Percentiles rank a stretch among this genome's conserved stretches.
Evolutionary conservation across 2,329 filamentous ascomycete species (phyloP).

Genomic region (Stagonosporopsis vannaccii): DNA sequence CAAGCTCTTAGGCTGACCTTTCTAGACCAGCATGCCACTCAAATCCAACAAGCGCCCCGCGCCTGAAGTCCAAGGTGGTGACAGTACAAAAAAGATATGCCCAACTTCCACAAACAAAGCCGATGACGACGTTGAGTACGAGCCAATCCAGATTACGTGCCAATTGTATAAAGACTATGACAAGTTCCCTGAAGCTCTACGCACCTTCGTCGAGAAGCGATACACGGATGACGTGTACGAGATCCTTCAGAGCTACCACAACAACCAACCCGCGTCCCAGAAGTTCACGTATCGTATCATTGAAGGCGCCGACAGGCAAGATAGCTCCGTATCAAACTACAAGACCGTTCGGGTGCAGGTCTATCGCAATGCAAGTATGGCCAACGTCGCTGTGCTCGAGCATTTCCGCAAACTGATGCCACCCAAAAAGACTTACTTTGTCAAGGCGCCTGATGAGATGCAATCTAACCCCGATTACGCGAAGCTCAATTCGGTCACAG

Average conservation of each 20-base stretch:
- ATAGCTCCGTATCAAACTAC: neutral
- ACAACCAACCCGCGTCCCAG: neutral
- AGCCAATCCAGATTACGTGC: neutral
- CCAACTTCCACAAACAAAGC: neutral
- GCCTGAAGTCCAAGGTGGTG: neutral
- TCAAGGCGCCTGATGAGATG: neutral
- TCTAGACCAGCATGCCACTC: neutral
- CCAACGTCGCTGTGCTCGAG: neutral
- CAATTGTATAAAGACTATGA: neutral
- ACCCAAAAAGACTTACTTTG: neutral
- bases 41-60: neutral
- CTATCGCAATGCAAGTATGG: neutral
- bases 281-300: neutral
- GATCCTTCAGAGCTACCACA: neutral
- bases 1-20: neutral
- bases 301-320: neutral
- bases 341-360: neutral
- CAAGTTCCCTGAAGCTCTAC: neutral
- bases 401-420: neutral
- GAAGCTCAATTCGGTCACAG: constrained; percentile 1
- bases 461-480: neutral
- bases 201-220: neutral
- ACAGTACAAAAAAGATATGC: neutral
- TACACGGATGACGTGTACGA: neutral
- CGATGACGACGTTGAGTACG: neutral